These are phyloP conservation scores for Phytophthora fragariaefolia DNA, from an alignment of 352 stramenopile species.

Conservation along the genomic window DNA sequence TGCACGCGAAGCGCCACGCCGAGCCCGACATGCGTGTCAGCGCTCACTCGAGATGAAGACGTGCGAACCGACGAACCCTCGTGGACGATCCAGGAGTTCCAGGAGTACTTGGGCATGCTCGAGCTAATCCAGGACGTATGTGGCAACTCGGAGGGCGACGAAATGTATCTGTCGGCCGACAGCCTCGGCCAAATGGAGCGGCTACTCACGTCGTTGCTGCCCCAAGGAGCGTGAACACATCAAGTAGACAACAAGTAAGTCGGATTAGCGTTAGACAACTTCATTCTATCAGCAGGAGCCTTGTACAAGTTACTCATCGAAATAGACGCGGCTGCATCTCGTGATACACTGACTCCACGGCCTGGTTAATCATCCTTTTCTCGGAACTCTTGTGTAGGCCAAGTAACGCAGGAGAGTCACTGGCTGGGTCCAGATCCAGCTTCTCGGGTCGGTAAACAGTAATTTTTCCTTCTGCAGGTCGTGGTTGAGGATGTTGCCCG, in stretches of 20 bases:
- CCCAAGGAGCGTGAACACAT: conserved; percentile 31
- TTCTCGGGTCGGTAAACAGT: conserved; percentile 42
- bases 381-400: conserved; percentile 17
- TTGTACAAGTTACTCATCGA: conserved; percentile 43
- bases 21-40: conserved; percentile 37
- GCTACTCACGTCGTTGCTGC: conserved; percentile 50
- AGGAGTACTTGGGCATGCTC: conserved; percentile 51
- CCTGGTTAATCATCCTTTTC: conserved; percentile 17
- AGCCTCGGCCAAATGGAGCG: conserved; percentile 56
- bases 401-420: conserved; percentile 6
- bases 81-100: conserved; percentile 52
- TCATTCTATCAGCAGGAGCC: conserved; percentile 22
- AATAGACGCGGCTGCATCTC: conserved; percentile 50
- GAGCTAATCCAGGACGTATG: conserved; percentile 47
- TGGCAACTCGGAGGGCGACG: conserved; percentile 21
- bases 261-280: conserved; percentile 31
- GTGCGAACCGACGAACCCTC: conserved; percentile 20
- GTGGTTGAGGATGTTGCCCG: conserved; percentile 9
- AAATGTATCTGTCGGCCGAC: conserved; percentile 42
- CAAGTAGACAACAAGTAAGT: conserved; percentile 9
- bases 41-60: conserved; percentile 19
- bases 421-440: conserved; percentile 26
- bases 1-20: conserved; percentile 8
- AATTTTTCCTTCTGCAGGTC: conserved; percentile 35
- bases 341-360: conserved; percentile 29